These are phyloP conservation scores for Marvania coccoides DNA, from an alignment of 139 green algal species.

Conservation along the genomic window DNA sequence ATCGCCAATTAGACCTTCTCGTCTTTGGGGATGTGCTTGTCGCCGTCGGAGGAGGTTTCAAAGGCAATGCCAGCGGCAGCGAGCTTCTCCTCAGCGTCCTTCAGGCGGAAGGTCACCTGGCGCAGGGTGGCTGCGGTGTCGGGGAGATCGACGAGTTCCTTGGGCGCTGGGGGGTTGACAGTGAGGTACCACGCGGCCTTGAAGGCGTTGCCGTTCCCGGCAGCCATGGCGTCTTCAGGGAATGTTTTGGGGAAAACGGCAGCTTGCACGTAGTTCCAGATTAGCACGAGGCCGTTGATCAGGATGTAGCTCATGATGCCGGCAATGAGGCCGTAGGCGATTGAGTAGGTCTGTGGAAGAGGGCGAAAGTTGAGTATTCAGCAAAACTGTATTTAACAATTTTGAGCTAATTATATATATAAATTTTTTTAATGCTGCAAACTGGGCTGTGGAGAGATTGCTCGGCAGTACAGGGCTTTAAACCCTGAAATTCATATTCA, in stretches of 20 bases:
- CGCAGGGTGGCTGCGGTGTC: not conserved
- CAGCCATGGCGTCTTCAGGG: not conserved
- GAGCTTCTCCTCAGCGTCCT: not conserved
- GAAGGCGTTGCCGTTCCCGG: not conserved
- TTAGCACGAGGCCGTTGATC: conserved; percentile 12
- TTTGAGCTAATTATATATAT: too few relatives aligned
- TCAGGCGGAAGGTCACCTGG: not conserved
- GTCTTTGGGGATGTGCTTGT: too few relatives aligned
- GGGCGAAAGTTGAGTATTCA: too few relatives aligned
- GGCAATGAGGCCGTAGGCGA: not conserved
- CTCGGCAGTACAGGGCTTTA: too few relatives aligned
- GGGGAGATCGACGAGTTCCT: not conserved
- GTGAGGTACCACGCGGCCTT: not conserved
- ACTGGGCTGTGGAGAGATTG: too few relatives aligned
- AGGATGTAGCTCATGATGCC: not conserved
- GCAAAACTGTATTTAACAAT: too few relatives aligned
- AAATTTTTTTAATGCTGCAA: too few relatives aligned
- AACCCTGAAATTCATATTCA: too few relatives aligned
- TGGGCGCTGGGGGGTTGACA: not conserved
- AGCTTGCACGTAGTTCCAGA: conserved; percentile 7
- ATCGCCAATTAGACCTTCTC: too few relatives aligned
- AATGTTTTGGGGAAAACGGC: not conserved
- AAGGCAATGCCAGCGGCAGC: not conserved
- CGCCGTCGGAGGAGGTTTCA: too few relatives aligned
- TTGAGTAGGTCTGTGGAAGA: conserved; percentile 17